A percentile compares a stretch with the other conserved stretches of the same genome.
Evolutionary conservation across 148 eudicot genomes (phyloP).

Genomic region (Vaccinium vitisidaea): DNA sequence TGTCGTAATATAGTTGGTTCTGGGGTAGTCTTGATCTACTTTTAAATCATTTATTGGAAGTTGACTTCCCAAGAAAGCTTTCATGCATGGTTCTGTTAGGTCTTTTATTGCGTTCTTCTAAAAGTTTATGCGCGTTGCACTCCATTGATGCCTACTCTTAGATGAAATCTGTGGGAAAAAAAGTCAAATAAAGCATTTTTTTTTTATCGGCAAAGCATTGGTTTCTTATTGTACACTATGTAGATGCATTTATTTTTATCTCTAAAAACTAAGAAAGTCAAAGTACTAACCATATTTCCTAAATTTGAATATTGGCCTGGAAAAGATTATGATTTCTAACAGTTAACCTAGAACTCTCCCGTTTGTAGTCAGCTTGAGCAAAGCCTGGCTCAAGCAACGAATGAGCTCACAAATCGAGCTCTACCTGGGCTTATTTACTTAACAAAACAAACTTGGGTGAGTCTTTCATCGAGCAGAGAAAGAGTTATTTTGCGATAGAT

Average conservation of each 20-base stretch:
- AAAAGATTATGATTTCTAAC: not conserved
- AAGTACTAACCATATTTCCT: not conserved
- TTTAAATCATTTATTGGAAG: not conserved
- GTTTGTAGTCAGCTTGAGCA: not conserved
- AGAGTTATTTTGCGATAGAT: not conserved
- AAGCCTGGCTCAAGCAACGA: not conserved
- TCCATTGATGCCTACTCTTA: not conserved
- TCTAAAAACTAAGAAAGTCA: not conserved
- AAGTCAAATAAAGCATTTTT: not conserved
- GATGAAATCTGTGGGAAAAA: not conserved
- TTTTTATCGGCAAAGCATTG: not conserved
- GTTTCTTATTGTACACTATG: constrained; percentile 1
- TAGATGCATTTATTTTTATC: not conserved
- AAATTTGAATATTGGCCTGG: not conserved
- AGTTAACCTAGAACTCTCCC: not conserved
- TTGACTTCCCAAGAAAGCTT: not conserved
- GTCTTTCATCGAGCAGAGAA: not conserved
- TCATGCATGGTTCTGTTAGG: not conserved
- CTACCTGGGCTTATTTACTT: not conserved
- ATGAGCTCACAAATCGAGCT: not conserved
- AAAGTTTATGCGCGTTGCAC: not conserved
- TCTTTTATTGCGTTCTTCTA: not conserved
- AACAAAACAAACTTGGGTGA: not conserved
- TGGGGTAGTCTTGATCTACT: not conserved
- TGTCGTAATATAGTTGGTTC: not conserved